A percentile compares a stretch with the other conserved stretches of the same genome.
These are phyloP conservation scores for Cladosporium cucumerinum DNA, from an alignment of 2,329 filamentous ascomycete species.

Conservation along the genomic window DNA sequence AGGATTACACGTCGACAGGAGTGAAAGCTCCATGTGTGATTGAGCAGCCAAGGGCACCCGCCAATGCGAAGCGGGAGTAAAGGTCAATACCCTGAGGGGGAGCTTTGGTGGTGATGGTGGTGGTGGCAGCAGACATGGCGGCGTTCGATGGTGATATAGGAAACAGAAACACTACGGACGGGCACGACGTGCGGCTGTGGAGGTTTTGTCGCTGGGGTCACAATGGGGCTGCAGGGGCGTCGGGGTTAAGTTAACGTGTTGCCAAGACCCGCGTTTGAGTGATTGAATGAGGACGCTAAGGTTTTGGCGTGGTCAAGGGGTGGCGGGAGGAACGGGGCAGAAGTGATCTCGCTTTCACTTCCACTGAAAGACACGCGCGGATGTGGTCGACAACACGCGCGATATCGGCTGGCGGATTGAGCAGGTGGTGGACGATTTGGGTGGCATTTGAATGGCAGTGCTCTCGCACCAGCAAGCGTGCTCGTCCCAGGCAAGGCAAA, in stretches of 20 bases:
- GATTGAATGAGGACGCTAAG: background rate
- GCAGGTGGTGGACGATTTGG: background rate
- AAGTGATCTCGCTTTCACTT: background rate
- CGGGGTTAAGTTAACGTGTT: background rate
- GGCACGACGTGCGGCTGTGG: background rate
- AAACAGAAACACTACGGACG: background rate
- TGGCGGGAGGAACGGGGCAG: background rate
- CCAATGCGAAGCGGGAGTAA: constrained; percentile 95
- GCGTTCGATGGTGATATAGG: constrained; percentile 27
- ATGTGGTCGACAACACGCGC: background rate
- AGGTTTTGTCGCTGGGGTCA: background rate
- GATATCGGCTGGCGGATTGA: background rate
- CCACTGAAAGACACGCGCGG: background rate
- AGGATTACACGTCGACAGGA: constrained; percentile 96
- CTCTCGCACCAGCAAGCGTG: background rate
- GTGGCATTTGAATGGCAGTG: background rate
- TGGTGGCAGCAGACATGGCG: constrained; percentile 3
- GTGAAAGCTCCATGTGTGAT: constrained; percentile 96
- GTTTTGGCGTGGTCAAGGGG: background rate
- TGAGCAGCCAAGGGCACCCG: constrained; percentile 96
- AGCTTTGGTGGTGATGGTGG: constrained; percentile 33
- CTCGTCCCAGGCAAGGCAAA: background rate
- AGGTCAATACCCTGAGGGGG: constrained; percentile 62
- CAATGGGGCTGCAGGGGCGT: background rate
- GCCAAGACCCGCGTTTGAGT: background rate